Evolutionary conservation across 257 asterid species (phyloP).

Genomic region (Scutellaria barbata): DNA sequence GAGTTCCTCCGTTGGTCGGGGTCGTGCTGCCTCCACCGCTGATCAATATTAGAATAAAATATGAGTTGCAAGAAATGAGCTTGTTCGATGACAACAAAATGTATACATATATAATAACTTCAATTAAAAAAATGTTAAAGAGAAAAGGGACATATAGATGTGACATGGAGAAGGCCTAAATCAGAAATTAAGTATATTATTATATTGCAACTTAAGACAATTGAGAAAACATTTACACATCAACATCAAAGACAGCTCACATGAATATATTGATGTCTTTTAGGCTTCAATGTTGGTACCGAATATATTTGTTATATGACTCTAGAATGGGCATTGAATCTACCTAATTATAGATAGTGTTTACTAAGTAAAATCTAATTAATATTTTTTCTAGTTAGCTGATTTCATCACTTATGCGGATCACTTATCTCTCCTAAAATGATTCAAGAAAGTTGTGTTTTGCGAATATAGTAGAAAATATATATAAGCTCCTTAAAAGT

Average conservation of each 20-base stretch:
- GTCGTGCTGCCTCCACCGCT: conserved; percentile 39
- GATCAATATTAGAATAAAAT: conserved; percentile 20
- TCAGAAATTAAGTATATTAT: conserved; percentile 13
- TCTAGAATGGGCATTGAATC: conserved; percentile 31
- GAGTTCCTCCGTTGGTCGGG: conserved; percentile 35
- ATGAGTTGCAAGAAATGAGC: background rate
- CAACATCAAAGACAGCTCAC: conserved; percentile 59
- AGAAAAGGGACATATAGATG: background rate
- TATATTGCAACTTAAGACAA: conserved; percentile 34
- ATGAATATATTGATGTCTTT: conserved; percentile 21
- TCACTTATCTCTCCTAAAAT: background rate
- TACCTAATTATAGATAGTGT: conserved; percentile 34
- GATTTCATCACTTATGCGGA: conserved; percentile 21
- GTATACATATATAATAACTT: conserved; percentile 22
- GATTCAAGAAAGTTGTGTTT: background rate
- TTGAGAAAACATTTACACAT: conserved; percentile 17
- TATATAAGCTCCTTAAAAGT: too few species aligned
- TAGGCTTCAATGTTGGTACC: background rate
- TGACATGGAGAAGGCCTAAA: conserved; percentile 22
- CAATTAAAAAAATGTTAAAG: background rate
- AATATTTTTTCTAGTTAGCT: background rate
- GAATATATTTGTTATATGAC: conserved; percentile 3
- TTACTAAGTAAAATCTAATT: background rate
- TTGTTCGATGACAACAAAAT: conserved; percentile 5
- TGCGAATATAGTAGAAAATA: too few species aligned